Conservation (phyloP, 352 stramenopile genomes). For the Pythium pyrilobum region DNA sequence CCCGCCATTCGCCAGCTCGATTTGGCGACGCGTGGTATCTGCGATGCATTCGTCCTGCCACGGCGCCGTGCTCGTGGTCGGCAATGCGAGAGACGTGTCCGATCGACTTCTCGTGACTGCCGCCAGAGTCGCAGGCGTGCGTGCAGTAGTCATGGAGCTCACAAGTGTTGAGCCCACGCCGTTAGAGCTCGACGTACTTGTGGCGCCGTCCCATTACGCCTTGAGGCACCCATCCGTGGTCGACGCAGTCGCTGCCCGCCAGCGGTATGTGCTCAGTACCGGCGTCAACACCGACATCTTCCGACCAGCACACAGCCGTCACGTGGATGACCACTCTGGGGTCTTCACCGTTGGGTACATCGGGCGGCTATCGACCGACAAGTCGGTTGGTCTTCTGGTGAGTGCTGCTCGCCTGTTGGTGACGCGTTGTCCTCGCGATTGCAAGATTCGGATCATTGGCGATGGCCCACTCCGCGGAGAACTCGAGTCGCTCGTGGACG, state of each 20-base stretch:
- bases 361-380: constrained; percentile 39
- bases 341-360: constrained; percentile 45
- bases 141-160: constrained; percentile 44
- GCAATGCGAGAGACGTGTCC: constrained; percentile 29
- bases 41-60: constrained; percentile 23
- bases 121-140: constrained; percentile 28
- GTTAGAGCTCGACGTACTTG: constrained; percentile 37
- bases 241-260: constrained; percentile 15
- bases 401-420: constrained; percentile 23
- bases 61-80: constrained; percentile 39
- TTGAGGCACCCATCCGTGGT: constrained; percentile 36
- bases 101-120: constrained; percentile 32
- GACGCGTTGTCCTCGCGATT: constrained; percentile 16
- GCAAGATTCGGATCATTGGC: constrained; percentile 29
- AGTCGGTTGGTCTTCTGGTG: constrained; percentile 40
- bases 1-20: constrained; percentile 18
- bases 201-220: constrained; percentile 52
- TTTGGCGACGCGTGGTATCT: constrained; percentile 25
- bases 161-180: constrained; percentile 35
- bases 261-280: constrained; percentile 33
- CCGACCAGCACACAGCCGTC: constrained; percentile 13
- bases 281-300: constrained; percentile 39
- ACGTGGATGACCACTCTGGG: not conserved
- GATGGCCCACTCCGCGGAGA: constrained; percentile 7
- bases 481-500: not conserved